Conservation (phyloP, 495 filamentous ascomycete genomes). For the Penicillium desertorum region DNA sequence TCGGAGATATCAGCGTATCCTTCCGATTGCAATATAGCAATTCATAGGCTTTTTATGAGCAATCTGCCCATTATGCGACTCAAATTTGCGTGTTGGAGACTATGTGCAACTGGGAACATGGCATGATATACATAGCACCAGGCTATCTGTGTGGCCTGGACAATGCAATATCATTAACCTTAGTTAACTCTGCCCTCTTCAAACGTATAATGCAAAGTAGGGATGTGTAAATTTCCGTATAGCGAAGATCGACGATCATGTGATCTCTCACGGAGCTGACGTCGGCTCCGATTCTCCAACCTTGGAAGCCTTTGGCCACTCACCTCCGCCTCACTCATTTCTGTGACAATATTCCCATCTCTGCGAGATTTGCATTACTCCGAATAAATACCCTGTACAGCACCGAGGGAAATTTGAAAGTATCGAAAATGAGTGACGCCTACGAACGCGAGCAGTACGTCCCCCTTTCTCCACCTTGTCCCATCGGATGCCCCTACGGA, state of each 20-base stretch:
- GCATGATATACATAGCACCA: neutral
- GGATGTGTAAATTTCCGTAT: neutral
- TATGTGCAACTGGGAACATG: neutral
- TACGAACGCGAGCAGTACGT: constrained; percentile 85
- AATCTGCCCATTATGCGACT: neutral
- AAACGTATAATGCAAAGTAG: neutral
- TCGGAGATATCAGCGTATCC: neutral
- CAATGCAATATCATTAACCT: neutral
- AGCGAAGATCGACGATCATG: neutral
- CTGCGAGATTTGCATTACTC: neutral
- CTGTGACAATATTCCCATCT: neutral
- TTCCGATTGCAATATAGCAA: neutral
- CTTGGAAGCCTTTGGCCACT: neutral
- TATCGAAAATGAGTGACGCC: constrained; percentile 76
- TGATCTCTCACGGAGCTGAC: constrained; percentile 6
- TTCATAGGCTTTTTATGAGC: neutral
- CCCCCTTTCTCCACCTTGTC: constrained; percentile 4
- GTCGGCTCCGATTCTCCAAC: constrained; percentile 4
- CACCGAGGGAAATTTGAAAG: neutral
- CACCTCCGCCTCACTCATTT: constrained; percentile 1
- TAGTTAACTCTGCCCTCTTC: neutral
- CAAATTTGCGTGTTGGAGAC: neutral
- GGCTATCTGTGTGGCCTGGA: neutral
- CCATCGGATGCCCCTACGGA: neutral
- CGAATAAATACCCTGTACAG: neutral